phyloP scores from a whole-genome alignment of 2,329 filamentous ascomycete species.

The Dendryphion nanum region DNA sequence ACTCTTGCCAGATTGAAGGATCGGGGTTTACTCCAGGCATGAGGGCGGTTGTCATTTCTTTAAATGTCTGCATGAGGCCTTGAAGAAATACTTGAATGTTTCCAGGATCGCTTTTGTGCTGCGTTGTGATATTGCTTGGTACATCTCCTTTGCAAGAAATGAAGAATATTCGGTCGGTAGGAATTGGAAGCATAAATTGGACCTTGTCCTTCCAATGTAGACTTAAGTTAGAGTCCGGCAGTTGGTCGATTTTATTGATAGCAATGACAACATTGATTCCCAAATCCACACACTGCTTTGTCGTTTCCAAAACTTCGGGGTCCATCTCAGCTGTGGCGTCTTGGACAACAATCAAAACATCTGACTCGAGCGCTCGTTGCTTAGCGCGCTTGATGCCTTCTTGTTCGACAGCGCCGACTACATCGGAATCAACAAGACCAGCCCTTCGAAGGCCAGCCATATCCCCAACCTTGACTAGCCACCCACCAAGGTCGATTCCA shows the following conservation, averaged over 20 bases:
- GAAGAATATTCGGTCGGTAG: constrained; percentile 51
- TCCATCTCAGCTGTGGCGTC: constrained; percentile 68
- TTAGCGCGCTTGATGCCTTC: constrained; percentile 90
- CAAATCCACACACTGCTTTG: constrained; percentile 48
- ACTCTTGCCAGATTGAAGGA: constrained; percentile 72
- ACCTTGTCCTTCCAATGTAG: constrained; percentile 21
- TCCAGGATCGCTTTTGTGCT: constrained; percentile 51
- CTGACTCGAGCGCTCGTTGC: constrained; percentile 75
- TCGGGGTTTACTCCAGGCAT: constrained; percentile 48
- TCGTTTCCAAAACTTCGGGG: constrained; percentile 57
- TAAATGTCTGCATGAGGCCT: constrained; percentile 67
- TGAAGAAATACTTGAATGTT: constrained; percentile 68
- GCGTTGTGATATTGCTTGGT: constrained; percentile 4
- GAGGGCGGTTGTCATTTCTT: constrained; percentile 61
- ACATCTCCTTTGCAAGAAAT: constrained; percentile 72
- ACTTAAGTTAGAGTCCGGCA: constrained; percentile 33
- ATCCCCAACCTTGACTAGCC: constrained; percentile 90
- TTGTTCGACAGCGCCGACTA: constrained; percentile 73
- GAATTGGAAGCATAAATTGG: constrained; percentile 18
- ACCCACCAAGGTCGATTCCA: constrained; percentile 83
- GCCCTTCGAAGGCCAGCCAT: constrained; percentile 78
- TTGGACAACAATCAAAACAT: constrained; percentile 75
- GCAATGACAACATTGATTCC: constrained; percentile 57
- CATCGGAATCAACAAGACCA: constrained; percentile 22
- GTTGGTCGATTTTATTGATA: constrained; percentile 61